These are phyloP conservation scores for Mentha longifolia DNA, from an alignment of 257 asterid species.

Conservation along the genomic window DNA sequence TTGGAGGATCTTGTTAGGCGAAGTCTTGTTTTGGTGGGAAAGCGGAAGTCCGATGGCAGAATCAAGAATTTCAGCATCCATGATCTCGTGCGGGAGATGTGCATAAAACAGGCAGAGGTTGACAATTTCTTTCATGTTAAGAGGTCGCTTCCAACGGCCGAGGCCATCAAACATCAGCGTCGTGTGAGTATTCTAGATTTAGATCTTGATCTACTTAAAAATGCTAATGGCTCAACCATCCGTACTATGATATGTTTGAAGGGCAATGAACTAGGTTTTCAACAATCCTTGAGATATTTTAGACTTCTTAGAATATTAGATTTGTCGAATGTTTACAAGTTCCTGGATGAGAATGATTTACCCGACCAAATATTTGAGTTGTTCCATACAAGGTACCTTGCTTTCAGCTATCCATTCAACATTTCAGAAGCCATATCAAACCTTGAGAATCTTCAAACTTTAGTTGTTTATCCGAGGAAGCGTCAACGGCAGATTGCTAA, in stretches of 20 bases:
- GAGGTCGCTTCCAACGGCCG: neutral
- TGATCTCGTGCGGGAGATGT: constrained; percentile 13
- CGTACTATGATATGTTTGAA: neutral
- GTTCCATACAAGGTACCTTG: too few species aligned
- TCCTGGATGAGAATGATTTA: neutral
- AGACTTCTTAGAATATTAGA: constrained; percentile 8
- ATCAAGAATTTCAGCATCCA: neutral
- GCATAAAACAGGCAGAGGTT: neutral
- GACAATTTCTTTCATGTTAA: neutral
- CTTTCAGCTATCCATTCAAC: too few species aligned
- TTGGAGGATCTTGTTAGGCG: too few species aligned
- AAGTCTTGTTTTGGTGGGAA: constrained; percentile 5
- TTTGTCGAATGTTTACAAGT: neutral
- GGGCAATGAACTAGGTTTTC: neutral
- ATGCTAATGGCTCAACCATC: neutral
- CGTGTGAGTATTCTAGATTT: neutral
- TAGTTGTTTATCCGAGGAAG: neutral
- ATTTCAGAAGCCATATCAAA: too few species aligned
- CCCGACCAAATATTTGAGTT: too few species aligned
- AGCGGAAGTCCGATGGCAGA: constrained; percentile 11
- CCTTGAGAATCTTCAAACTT: constrained; percentile 21
- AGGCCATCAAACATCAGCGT: neutral
- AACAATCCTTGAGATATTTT: neutral
- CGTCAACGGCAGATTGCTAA: neutral
- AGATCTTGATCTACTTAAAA: neutral